Evolutionary conservation across 257 asterid species (phyloP).

Genomic region (Ajuga chamaepitys): DNA sequence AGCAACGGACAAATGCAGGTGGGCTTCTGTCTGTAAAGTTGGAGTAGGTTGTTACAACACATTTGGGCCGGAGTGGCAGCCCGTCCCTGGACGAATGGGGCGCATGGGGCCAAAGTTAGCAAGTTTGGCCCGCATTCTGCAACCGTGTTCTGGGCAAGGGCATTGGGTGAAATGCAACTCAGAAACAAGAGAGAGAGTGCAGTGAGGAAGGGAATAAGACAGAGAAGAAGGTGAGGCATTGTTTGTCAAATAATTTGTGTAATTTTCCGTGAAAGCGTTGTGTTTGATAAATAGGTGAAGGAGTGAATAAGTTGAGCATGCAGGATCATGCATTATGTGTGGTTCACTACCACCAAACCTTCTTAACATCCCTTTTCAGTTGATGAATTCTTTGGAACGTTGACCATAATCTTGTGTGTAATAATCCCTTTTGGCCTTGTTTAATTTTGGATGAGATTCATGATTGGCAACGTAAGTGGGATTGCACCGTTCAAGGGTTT

Average conservation of each 20-base stretch:
- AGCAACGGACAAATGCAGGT: slow-evolving; percentile 52
- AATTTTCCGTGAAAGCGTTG: neutral
- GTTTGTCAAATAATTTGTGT: neutral
- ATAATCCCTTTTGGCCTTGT: too few relatives aligned
- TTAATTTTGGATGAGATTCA: too few relatives aligned
- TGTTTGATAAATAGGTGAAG: slow-evolving; percentile 11
- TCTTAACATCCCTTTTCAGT: neutral
- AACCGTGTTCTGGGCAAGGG: slow-evolving; percentile 29
- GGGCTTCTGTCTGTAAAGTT: slow-evolving; percentile 31
- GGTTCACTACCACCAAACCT: slow-evolving; percentile 16
- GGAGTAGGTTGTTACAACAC: slow-evolving; percentile 46
- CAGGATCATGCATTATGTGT: slow-evolving; percentile 37
- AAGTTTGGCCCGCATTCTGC: slow-evolving; percentile 39
- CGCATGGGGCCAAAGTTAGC: slow-evolving; percentile 45
- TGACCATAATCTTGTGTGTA: too few relatives aligned
- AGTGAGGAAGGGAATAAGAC: neutral
- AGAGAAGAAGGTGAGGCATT: slow-evolving; percentile 15
- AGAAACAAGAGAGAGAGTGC: slow-evolving; percentile 1
- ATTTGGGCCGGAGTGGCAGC: slow-evolving; percentile 31
- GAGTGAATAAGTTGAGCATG: slow-evolving; percentile 33
- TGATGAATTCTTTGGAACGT: too few relatives aligned
- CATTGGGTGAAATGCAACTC: neutral
- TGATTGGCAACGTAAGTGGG: too few relatives aligned
- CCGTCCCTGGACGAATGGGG: slow-evolving; percentile 51
- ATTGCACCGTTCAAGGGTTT: too few relatives aligned